Evolutionary conservation across 2,329 filamentous ascomycete genomes (phyloP), one percentile per base, ranked within the genome.

Genomic region (Fusarium mangiferae): DNA sequence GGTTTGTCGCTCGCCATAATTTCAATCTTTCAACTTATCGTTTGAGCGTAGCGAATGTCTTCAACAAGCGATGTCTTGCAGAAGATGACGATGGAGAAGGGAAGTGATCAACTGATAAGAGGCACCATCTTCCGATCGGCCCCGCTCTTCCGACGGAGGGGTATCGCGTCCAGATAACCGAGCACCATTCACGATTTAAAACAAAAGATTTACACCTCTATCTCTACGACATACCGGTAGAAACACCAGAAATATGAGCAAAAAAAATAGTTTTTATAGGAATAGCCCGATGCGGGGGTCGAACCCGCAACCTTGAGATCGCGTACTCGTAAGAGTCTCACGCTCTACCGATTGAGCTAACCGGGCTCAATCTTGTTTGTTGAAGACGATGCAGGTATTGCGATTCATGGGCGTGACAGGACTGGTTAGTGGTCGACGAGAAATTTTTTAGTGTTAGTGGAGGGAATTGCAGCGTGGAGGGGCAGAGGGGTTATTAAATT

Each of bases 271-370:
- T 52, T 45, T 56, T 4, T 58, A 73, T 72, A 73, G 70, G 70
- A 73, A 73, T 63, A 82, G 81, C 81, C 82, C 81, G 79, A 83
- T 81, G 81, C 80, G 81, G 82, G 81, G 82, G 81, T 87, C 85
- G 85, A 87, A 88, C 87, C 85, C 85, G 84, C 85, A 87, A 84
- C 85, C 85, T 87, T 86, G 84, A 87, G 86, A 86, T 87, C 66
- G 78, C 63, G 78, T 73, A 75, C 78, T 79, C 77, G 3, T 87
- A 87, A 88, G 89, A 91, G 90, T 90, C 89, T 90, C 86, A 90
- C 89, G 89, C 89, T 91, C 89, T 91, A 90, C 77, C 78, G 78
- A 80, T 80, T 78, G 77, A 78, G 73, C 75, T 77, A 77, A 76
- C 75, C 75, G 72, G 75, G 75, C 75, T 48, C 72, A 73, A 73